phyloP scores from a whole-genome alignment of 106 monocot genomes.

The Dendrobium nobile region DNA sequence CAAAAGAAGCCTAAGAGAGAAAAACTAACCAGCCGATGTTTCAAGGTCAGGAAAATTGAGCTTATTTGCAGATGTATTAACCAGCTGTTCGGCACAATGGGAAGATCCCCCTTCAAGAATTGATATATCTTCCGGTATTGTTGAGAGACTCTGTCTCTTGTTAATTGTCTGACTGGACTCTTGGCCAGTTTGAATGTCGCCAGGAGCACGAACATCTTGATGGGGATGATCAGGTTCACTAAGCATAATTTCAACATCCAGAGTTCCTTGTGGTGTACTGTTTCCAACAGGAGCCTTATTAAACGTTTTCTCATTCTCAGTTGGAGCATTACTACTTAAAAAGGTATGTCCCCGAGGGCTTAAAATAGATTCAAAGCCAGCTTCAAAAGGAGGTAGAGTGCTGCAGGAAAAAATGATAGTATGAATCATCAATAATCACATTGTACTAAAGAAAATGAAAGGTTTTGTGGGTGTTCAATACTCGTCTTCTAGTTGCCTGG shows the following conservation, averaged over 20 bases:
- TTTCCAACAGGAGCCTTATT: not conserved
- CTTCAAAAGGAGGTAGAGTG: slow-evolving; percentile 32
- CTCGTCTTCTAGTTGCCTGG: slow-evolving; percentile 12
- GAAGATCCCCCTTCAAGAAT: slow-evolving; percentile 20
- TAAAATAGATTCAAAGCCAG: slow-evolving; percentile 3
- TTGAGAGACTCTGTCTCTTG: slow-evolving; percentile 26
- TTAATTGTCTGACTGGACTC: slow-evolving; percentile 6
- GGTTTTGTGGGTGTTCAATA: not conserved
- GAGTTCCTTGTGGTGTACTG: slow-evolving; percentile 17
- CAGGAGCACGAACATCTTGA: slow-evolving; percentile 5
- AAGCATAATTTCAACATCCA: slow-evolving; percentile 25
- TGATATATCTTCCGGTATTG: slow-evolving; percentile 22
- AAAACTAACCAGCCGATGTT: slow-evolving; percentile 30
- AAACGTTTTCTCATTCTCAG: slow-evolving; percentile 8
- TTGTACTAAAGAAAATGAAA: not conserved
- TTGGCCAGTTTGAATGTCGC: slow-evolving; percentile 6
- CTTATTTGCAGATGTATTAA: slow-evolving; percentile 21
- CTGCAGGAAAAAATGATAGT: slow-evolving; percentile 15
- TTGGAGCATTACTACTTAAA: slow-evolving; percentile 11
- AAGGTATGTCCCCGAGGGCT: slow-evolving; percentile 5
- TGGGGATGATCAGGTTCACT: not conserved
- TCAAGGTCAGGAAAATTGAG: slow-evolving; percentile 8
- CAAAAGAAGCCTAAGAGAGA: not conserved
- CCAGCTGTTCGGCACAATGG: not conserved
- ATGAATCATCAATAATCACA: not conserved